Base-by-base conservation (phyloP, 345 rosid species). In the Theobroma cacao region DNA sequence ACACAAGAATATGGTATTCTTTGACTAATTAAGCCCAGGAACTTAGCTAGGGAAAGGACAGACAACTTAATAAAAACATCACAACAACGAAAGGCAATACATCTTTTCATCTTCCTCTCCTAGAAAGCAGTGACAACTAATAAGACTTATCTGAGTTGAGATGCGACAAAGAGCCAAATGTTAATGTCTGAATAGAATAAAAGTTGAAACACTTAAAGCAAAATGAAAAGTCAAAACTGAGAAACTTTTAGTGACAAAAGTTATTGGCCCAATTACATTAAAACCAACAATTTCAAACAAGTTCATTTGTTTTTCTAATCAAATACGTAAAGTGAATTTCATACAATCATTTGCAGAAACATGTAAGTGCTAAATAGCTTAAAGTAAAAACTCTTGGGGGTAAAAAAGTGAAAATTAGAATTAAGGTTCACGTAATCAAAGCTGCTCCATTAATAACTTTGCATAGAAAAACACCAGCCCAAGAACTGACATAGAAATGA, bases 81-180 rank as follows among this genome's bases (percentile, higher is more conserved):
- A 67, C 72, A 67, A 41, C 34, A 38, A 65, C 4, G 70, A 40
- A 40, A 40, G 52, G 10, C 0, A 65, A 38, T 10, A 38, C 9
- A 65, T 38, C 28, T 36, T 65, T 65, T 65, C 71, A 65, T 65
- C 71, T 30, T 65, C 71, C 28, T 65, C 71, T 13, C 71, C 30
- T 1, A 47, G 71, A 65, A 65, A 38, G 41, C 8, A 3, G 72
- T n/a, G 34, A 68, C 73, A 45, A 45, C 4, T 26, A 2, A 68
- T 41, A 43, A 43, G 47, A 45, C n/a, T 45, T 65, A 22, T 41
- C 28, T 45, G 55, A 68, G 55, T 26, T 43, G 2, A 43, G 36
- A n/a, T 43, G 73, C 52, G 45, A 68, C 55, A 45, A 45, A 26
- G 56, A 5, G 40, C 22, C 56, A 68, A 43, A 45, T 43, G 34